A percentile compares a stretch with the other conserved stretches of the same genome.
Evolutionary conservation across 2,329 filamentous ascomycete genomes (phyloP).

Genomic region (Penicillium glabrum): DNA sequence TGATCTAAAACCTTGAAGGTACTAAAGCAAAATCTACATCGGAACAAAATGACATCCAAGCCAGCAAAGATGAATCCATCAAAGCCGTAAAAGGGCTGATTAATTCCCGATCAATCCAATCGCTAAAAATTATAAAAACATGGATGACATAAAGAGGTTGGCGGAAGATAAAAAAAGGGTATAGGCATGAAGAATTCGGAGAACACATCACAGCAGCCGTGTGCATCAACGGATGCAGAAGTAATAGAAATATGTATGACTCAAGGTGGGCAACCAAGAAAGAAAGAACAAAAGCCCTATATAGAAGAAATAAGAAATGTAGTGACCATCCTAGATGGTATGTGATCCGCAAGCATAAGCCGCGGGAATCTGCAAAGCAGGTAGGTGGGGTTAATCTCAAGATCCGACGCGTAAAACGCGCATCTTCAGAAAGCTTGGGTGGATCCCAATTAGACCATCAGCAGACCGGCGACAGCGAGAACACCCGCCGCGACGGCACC

Average conservation of each 20-base stretch:
- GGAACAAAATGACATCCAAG: neutral
- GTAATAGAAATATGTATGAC: constrained; percentile 10
- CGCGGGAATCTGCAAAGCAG: neutral
- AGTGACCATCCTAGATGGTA: constrained; percentile 4
- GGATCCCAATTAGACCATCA: constrained; percentile 30
- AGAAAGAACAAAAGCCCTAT: neutral
- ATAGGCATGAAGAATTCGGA: constrained; percentile 19
- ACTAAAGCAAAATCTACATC: neutral
- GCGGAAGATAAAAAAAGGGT: constrained; percentile 8
- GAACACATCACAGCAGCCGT: constrained; percentile 13
- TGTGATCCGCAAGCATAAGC: neutral
- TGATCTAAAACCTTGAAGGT: too few species aligned
- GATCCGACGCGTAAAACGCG: constrained; percentile 1
- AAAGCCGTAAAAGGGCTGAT: neutral
- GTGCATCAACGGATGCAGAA: constrained; percentile 5
- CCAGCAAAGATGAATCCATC: neutral
- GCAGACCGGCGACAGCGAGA: constrained; percentile 31
- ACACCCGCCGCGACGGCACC: constrained; percentile 31
- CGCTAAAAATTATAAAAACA: constrained; percentile 1
- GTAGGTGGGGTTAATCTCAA: constrained; percentile 5
- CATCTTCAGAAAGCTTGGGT: neutral
- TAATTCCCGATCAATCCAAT: constrained; percentile 1
- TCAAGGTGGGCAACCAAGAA: constrained; percentile 1
- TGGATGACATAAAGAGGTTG: constrained; percentile 5
- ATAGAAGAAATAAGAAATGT: neutral